These are phyloP conservation scores for Aspergillus pseudonomiae DNA, from an alignment of 2,329 filamentous ascomycete genomes.

Conservation along the genomic window DNA sequence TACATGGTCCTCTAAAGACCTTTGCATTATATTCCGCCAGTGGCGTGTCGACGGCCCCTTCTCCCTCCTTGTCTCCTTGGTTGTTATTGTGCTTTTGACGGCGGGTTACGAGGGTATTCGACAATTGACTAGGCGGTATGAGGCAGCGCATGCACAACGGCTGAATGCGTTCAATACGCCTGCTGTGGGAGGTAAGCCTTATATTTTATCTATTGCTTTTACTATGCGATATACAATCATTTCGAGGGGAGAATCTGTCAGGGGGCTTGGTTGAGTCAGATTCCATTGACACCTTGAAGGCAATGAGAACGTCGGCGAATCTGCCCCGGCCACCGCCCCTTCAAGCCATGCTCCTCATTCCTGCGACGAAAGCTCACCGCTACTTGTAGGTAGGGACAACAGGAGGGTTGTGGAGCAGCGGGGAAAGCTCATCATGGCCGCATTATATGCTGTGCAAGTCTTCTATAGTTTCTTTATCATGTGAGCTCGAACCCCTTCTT, in stretches of 20 bases:
- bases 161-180: constrained; percentile 50
- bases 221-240: constrained; percentile 15
- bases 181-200: constrained; percentile 34
- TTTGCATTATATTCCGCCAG: constrained; percentile 92
- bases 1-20: constrained; percentile 89
- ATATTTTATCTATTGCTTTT: constrained; percentile 12
- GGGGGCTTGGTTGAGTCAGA: constrained; percentile 9
- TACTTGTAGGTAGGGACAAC: constrained; percentile 72
- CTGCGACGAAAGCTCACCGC: constrained; percentile 66
- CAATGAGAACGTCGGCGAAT: constrained; percentile 38
- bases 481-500: constrained; percentile 60
- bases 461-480: constrained; percentile 99
- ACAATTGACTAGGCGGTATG: constrained; percentile 75
- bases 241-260: constrained; percentile 6
- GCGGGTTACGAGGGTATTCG: constrained; percentile 94
- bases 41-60: constrained; percentile 81
- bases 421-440: constrained; percentile 76
- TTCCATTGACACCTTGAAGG: constrained; percentile 34
- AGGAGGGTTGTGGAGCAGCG: constrained; percentile 64
- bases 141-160: constrained; percentile 56
- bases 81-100: constrained; percentile 78
- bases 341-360: constrained; percentile 21
- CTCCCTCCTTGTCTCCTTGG: constrained; percentile 78
- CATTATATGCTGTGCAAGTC: constrained; percentile 87
- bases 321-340: constrained; percentile 29